Percentiles rank a stretch among this genome's conserved stretches.
phyloP scores from a whole-genome alignment of 2,329 filamentous ascomycete genomes.

The Blastomyces emzantsi region DNA sequence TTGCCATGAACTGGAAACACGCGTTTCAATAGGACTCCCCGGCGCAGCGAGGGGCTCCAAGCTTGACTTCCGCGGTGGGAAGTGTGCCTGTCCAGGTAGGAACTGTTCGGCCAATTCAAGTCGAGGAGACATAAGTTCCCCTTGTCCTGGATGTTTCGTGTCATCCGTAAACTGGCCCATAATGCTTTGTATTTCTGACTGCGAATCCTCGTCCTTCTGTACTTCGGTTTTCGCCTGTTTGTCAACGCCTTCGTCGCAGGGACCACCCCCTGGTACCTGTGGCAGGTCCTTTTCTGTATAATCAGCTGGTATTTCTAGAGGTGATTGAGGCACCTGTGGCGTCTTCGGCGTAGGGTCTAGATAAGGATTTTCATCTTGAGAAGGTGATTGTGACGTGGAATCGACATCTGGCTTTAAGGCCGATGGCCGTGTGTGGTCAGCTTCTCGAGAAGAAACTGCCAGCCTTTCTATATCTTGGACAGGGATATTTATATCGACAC shows the following conservation, averaged over 20 bases:
- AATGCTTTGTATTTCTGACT: constrained; percentile 88
- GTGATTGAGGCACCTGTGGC: constrained; percentile 34
- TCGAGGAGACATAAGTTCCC: constrained; percentile 76
- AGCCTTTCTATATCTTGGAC: constrained; percentile 8
- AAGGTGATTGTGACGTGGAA: constrained; percentile 38
- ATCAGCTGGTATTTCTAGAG: constrained; percentile 29
- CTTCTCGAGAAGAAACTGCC: constrained; percentile 10
- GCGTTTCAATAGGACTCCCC: constrained; percentile 24
- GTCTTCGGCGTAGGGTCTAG: constrained; percentile 42
- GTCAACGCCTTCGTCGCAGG: constrained; percentile 15
- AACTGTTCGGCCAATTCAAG: constrained; percentile 74
- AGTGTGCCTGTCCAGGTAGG: constrained; percentile 55
- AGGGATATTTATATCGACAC: constrained; percentile 1
- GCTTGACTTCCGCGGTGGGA: constrained; percentile 78
- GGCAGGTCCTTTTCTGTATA: constrained; percentile 34
- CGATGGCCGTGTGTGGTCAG: constrained; percentile 2
- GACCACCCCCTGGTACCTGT: constrained; percentile 25
- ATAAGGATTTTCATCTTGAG: constrained; percentile 46
- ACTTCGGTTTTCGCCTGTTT: constrained; percentile 45
- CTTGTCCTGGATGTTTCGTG: constrained; percentile 57
- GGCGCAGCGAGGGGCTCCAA: constrained; percentile 57
- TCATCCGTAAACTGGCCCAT: constrained; percentile 90
- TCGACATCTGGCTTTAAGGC: constrained; percentile 9
- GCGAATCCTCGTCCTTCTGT: constrained; percentile 58
- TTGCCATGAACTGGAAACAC: constrained; percentile 15